Evolutionary conservation across 495 filamentous ascomycete species (phyloP), one percentile per base, ranked within the genome.

Genomic region (Neurospora intermedia): DNA sequence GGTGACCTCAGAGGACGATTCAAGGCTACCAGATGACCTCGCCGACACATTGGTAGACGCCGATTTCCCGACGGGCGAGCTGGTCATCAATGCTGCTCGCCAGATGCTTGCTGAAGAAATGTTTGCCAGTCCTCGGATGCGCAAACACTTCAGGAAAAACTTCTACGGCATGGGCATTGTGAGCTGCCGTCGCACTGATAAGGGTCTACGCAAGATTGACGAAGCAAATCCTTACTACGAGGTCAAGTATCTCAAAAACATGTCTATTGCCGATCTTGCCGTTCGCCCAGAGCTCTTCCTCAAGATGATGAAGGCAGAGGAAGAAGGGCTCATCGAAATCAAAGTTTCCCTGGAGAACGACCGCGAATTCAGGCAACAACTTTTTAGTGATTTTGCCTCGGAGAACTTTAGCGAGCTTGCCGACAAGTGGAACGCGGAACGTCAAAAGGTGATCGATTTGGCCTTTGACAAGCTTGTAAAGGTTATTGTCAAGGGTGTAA

Each of bases 151-250:
- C 81, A 87, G 96, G 16, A 87, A 89, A 72, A 86, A 88, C 54
- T 97, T 91, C 81, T 99, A 98, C 78, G 86, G 87, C 79, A 89
- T 90, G 74, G 93, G 93, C 42, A 85, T 91, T 42, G 88, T 98
- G 71, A 93, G 94, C 81, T 96, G 94, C 78, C 88, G 89, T 74
- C 90, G 94, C 70, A 99, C 96, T 10, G 94, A 97, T 69, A 98
- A 98, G 80, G 96, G 96, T 39, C 84, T 96, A n/a, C 91, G 91
- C 43, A 91, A 92, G 77, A 98, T 99, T 76, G 95, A 97, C 74
- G 96, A 98, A 69, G 89, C 97, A 43, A 93, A 98, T 78, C 94
- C 93, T 0, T 98, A 96, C 81, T 97, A 97, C 80, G 96, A 97
- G 80, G 94, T 99, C 83, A 99, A 99, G 77, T 99, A 99, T 74